Evolutionary conservation across 208 protist genomes (phyloP).

Genomic region (Novymonas esmeraldas): DNA sequence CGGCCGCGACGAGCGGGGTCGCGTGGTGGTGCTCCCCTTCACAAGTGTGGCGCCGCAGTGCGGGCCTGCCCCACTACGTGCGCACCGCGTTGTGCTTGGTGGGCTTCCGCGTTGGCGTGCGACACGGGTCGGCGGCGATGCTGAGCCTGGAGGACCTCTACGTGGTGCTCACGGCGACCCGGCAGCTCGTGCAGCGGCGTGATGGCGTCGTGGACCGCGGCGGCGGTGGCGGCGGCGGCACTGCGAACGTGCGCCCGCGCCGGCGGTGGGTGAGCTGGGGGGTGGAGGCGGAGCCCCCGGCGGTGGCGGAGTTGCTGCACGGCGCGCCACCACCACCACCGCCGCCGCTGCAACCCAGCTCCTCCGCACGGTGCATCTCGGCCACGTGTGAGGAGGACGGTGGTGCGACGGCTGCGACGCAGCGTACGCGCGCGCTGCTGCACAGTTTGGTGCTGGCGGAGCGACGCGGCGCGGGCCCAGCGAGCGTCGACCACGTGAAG

Average conservation of each 20-base stretch:
- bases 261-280: neutral
- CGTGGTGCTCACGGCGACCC: conserved; percentile 54
- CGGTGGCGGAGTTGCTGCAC: conserved; percentile 5
- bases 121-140: conserved; percentile 33
- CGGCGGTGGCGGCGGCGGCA: neutral
- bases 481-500: conserved; percentile 1
- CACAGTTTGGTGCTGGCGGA: conserved; percentile 9
- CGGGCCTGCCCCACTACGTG: conserved; percentile 36
- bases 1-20: conserved; percentile 8
- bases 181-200: conserved; percentile 25
- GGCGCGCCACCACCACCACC: neutral
- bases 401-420: neutral
- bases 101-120: conserved; percentile 58
- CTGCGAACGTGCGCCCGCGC: neutral
- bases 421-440: neutral
- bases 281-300: neutral
- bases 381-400: neutral
- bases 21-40: conserved; percentile 64
- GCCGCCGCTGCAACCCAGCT: neutral
- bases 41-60: conserved; percentile 56
- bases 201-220: neutral
- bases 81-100: conserved; percentile 57
- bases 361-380: neutral
- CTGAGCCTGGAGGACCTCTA: conserved; percentile 71
- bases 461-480: conserved; percentile 25